These are phyloP conservation scores for Candida ficus DNA, from an alignment of 805 yeast species.

Conservation along the genomic window DNA sequence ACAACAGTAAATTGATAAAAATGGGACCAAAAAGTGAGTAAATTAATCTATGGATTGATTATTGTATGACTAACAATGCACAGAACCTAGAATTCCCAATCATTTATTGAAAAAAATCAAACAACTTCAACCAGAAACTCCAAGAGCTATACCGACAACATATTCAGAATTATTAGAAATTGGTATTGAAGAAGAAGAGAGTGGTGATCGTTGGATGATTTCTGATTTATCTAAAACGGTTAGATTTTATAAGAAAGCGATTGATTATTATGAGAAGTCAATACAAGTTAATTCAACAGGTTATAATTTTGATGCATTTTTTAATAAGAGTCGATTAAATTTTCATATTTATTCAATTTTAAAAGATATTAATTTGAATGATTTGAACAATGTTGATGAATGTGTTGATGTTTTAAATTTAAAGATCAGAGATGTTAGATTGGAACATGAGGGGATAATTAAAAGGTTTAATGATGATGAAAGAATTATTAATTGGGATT, in stretches of 20 bases:
- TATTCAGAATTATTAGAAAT: conserved; percentile 50
- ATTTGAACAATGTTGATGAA: conserved; percentile 27
- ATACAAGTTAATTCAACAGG: conserved; percentile 4
- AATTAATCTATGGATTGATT: no score
- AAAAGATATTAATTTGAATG: conserved; percentile 34
- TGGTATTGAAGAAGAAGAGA: conserved; percentile 61
- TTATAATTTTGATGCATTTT: conserved; percentile 40
- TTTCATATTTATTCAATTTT: conserved; percentile 53
- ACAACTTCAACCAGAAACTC: neutral
- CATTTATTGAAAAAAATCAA: conserved; percentile 8
- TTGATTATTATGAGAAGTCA: conserved; percentile 36
- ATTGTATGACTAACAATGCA: neutral
- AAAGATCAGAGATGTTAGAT: conserved; percentile 10
- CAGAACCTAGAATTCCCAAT: conserved; percentile 12
- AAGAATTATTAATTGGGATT: conserved; percentile 24
- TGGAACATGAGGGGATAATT: conserved; percentile 12
- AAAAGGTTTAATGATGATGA: conserved; percentile 14
- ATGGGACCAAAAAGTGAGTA: conserved; percentile 21
- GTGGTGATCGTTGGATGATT: conserved; percentile 70
- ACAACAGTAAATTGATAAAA: neutral
- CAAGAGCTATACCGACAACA: conserved; percentile 13
- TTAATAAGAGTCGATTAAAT: conserved; percentile 54
- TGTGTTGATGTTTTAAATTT: conserved; percentile 7
- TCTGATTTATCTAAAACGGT: conserved; percentile 62
- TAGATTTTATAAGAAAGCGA: conserved; percentile 60